Base-by-base conservation (phyloP, 228 moss, liverwort and hornwort genomes). In the Sphagnum fallax region DNA sequence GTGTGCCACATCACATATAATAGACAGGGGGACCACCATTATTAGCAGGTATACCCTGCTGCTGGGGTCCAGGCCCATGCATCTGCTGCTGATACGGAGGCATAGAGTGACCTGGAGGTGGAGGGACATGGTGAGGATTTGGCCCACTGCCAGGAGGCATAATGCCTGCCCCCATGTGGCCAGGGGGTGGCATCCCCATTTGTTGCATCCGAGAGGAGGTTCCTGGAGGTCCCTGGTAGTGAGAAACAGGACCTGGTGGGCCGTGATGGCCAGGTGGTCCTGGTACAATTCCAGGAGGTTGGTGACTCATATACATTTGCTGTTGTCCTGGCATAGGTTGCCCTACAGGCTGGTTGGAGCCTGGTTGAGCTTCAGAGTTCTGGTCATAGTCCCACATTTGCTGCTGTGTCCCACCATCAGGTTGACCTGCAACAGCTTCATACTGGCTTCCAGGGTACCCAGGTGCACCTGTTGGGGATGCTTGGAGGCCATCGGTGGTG, bases 381-480 rank as follows among this genome's bases (percentile, higher is more conserved):
- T 86, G 93, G 65, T 94, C 94, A 62, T 90, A 82, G 61, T 94
- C 98, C 98, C 98, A 98, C 6, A 83, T 83, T 74, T 88, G 89
- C 78, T 90, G 94, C 69, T 88, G 87, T 12, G 8, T 8, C 9
- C 55, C 55, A 4, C 86, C 84, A 62, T 87, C 88, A 52, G 89
- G 91, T 8, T 12, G 55, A 12, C 8, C 55, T 12, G 12, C 55
- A 0, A 79, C 88, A n/a, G 84, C 93, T 2, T 80, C 89, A 52
- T 90, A 98, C 62, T 88, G 93, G 47, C 74, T 79, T 13, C 76
- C 71, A 15, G 89, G 74, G 72, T 98, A 93, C 12, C 87, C 88
- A 15, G 75, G 81, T 55, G 81, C 85, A 47, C 82, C 88, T 4
- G 88, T 83, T 50, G 79, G 81, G 66, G 87, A 77, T 18, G 74